Base-by-base conservation (phyloP, 306 rosid genomes). In the Vicia faba region DNA sequence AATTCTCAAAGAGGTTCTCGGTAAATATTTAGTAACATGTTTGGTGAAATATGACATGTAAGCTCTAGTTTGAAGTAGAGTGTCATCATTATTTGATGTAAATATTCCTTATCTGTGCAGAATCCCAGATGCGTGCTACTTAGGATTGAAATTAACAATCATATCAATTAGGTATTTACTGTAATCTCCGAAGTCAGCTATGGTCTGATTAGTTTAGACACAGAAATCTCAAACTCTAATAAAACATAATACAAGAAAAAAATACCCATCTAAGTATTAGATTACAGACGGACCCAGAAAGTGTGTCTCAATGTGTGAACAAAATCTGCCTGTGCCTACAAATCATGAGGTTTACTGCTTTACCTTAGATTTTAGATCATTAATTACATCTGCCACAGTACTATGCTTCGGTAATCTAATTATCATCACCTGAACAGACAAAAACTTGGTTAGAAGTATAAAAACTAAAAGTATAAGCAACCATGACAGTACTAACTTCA, bases 391-490 rank as follows among this genome's bases (percentile, higher is more conserved):
- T 38, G 82, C 88, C 5, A 89, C 88, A 36, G 87, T 81, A 70
- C 95, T 85, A 71, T 81, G 89, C 71, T 84, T 89, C 6, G 89
- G 93, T 82, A 89, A 78, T 74, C 96, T 85, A 72, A 89, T 85
- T 46, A 83, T 81, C 67, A 81, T 88, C 77, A 85, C 95, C 96
- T 89, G 83, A 76, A 72, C 40, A 69, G 66, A 58, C 70, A 29
- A 29, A 9, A 64, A 36, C 33, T 54, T 16, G 11, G 63, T 61
- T 50, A 57, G 45, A 38, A 65, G 10, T 49, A 51, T 49, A 50
- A 57, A 7, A 50, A 28, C 15, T 18, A 15, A 20, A 19, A 51
- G 64, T 12, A 43, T 54, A 61, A 25, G 56, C n/a, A 23, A 43
- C 41, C 12, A 39, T 19, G 19, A 60, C 39, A 8, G 38, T 36